phyloP scores from a whole-genome alignment of 306 rosid genomes.

The Parietaria judaica region DNA sequence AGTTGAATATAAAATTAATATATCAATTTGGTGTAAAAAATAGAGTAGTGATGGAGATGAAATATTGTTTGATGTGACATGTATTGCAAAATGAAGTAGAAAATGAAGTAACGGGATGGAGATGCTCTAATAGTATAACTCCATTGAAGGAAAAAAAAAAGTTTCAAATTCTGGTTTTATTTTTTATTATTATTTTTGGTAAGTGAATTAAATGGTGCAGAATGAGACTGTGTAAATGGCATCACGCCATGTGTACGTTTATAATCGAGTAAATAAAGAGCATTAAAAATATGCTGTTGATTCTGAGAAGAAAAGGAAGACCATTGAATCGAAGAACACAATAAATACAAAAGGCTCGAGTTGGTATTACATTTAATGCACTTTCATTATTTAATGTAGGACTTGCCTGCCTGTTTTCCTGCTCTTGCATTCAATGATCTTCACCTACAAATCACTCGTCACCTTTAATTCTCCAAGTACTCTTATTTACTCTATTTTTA shows the following conservation, averaged over 20 bases:
- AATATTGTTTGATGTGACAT: too few species aligned
- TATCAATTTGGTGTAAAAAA: too few species aligned
- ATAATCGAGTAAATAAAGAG: neutral
- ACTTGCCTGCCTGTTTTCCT: neutral
- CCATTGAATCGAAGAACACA: neutral
- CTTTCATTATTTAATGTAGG: conserved; percentile 7
- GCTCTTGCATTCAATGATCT: conserved; percentile 4
- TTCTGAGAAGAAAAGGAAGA: neutral
- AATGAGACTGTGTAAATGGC: neutral
- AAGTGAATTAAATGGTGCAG: neutral
- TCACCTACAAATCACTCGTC: neutral
- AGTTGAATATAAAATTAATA: too few species aligned
- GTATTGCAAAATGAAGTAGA: too few species aligned
- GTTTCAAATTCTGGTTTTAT: too few species aligned
- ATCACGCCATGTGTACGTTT: neutral
- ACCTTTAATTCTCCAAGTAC: neutral
- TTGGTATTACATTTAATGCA: conserved; percentile 8
- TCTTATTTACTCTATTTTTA: too few species aligned
- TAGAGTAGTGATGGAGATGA: too few species aligned
- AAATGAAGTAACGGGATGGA: too few species aligned
- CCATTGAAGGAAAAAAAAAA: too few species aligned
- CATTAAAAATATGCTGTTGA: neutral
- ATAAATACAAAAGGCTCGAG: conserved; percentile 1
- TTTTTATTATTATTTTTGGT: neutral
- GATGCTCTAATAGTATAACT: too few species aligned